Conservation (phyloP, 805 yeast genomes). For the Nakazawaea wyomingensis region DNA sequence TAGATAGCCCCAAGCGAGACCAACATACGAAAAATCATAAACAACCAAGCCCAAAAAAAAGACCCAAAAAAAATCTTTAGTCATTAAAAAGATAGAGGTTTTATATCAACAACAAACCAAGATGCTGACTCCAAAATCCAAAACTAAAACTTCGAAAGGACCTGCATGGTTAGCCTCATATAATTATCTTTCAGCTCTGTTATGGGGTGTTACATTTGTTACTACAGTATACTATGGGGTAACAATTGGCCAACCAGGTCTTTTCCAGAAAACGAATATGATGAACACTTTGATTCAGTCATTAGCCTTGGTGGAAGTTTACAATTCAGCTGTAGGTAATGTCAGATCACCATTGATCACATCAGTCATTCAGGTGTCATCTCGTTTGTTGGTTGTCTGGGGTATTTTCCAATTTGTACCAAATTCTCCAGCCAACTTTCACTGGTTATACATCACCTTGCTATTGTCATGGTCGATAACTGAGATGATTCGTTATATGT, state of each 20-base stretch:
- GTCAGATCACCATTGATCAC: conserved; percentile 85
- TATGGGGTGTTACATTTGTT: conserved; percentile 27
- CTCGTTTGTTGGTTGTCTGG: conserved; percentile 75
- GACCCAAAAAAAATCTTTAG: not conserved
- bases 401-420: conserved; percentile 82
- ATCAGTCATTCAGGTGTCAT: conserved; percentile 80
- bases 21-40: not conserved
- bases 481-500: conserved; percentile 86
- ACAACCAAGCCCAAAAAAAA: not conserved
- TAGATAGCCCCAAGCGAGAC: too few species aligned
- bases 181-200: conserved; percentile 26
- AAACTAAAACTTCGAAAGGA: conserved; percentile 1
- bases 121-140: not conserved
- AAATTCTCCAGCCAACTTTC: conserved; percentile 53
- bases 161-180: conserved; percentile 27
- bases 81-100: too few species aligned
- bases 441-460: conserved; percentile 61
- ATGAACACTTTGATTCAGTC: conserved; percentile 68
- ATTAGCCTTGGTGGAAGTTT: conserved; percentile 73
- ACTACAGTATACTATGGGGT: conserved; percentile 18
- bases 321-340: conserved; percentile 71
- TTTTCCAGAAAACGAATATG: conserved; percentile 54
- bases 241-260: conserved; percentile 43
- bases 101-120: too few species aligned
- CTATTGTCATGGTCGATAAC: conserved; percentile 87